Percentiles rank a stretch among this genome's conserved stretches.
Conservation (phyloP, 805 yeast genomes). For the Candida easanensis region DNA sequence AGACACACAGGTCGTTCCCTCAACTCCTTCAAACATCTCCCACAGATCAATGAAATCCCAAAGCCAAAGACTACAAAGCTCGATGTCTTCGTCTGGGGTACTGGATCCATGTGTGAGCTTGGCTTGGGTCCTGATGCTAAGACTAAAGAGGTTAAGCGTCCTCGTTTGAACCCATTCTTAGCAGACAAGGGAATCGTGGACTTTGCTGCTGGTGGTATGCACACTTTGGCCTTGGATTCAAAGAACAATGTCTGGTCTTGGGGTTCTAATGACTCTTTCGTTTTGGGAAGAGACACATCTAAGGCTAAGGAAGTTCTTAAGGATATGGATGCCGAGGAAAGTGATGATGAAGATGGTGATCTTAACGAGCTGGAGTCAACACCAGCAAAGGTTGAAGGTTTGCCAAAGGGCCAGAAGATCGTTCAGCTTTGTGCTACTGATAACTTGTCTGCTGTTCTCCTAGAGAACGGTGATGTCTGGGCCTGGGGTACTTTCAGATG, state of each 20-base stretch:
- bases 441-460: conserved; percentile 77
- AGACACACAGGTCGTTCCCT: conserved; percentile 30
- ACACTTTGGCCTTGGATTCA: conserved; percentile 76
- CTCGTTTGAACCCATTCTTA: conserved; percentile 82
- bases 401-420: conserved; percentile 57
- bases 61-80: conserved; percentile 34
- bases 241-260: conserved; percentile 90
- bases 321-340: conserved; percentile 59
- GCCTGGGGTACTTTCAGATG: conserved; percentile 98
- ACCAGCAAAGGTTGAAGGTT: conserved; percentile 70
- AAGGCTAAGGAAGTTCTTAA: conserved; percentile 60
- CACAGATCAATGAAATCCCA: conserved; percentile 28
- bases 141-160: conserved; percentile 93
- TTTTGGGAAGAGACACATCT: conserved; percentile 83
- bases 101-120: conserved; percentile 95
- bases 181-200: conserved; percentile 75
- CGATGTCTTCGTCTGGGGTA: conserved; percentile 91
- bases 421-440: conserved; percentile 91
- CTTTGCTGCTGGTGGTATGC: conserved; percentile 96
- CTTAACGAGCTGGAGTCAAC: conserved; percentile 87
- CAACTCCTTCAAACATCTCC: conserved; percentile 26
- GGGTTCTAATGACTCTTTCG: conserved; percentile 96
- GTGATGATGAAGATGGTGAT: conserved; percentile 72
- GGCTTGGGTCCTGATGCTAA: conserved; percentile 96
- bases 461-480: conserved; percentile 81